Conservation (phyloP, 352 stramenopile species). For the Pythium graminicola region DNA sequence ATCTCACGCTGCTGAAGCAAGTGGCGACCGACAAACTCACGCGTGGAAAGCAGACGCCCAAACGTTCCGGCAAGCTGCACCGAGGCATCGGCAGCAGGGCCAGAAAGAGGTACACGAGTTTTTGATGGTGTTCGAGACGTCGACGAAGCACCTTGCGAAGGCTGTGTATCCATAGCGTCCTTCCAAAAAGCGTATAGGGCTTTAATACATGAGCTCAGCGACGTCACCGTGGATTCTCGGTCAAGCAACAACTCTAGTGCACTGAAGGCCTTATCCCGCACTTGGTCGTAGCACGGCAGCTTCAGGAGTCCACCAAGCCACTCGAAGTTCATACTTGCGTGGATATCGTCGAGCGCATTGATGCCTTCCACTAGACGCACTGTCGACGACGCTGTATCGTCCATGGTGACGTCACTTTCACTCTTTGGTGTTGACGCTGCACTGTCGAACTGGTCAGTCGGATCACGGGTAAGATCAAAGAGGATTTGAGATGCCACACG, state of each 20-base stretch:
- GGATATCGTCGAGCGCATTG: constrained; percentile 20
- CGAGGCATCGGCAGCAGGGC: constrained; percentile 39
- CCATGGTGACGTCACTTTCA: constrained; percentile 23
- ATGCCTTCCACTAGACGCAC: constrained; percentile 14
- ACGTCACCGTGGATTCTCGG: constrained; percentile 60
- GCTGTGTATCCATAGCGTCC: constrained; percentile 13
- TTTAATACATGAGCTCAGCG: constrained; percentile 58
- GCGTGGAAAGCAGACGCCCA: constrained; percentile 53
- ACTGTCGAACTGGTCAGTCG: constrained; percentile 22
- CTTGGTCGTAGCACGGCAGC: constrained; percentile 51
- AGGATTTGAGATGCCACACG: constrained; percentile 62
- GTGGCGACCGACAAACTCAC: constrained; percentile 57
- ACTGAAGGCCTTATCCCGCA: constrained; percentile 52
- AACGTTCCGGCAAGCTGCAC: constrained; percentile 58
- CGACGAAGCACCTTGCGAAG: background rate
- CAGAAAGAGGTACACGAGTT: constrained; percentile 6
- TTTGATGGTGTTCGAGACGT: constrained; percentile 3
- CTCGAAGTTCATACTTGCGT: constrained; percentile 45
- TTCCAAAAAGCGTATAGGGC: constrained; percentile 63
- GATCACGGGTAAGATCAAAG: constrained; percentile 38
- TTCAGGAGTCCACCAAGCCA: constrained; percentile 62
- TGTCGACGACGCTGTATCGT: constrained; percentile 22
- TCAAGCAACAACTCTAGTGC: constrained; percentile 69
- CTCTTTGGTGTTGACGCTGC: constrained; percentile 20
- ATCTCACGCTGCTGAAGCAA: constrained; percentile 54